phyloP scores from a whole-genome alignment of 169 alveolate genomes.

The Plasmodium berghei region DNA sequence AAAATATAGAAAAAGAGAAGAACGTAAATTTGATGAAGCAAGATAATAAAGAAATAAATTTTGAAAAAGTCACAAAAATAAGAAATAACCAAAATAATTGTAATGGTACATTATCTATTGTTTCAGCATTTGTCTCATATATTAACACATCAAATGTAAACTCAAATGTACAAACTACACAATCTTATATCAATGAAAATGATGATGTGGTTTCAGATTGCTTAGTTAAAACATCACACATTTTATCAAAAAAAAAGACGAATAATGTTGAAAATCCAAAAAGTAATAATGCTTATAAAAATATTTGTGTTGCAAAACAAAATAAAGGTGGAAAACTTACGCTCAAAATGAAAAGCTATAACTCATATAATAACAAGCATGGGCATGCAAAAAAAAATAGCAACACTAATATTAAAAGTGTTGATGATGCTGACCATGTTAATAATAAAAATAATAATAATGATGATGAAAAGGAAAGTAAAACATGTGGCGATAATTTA shows the following conservation, averaged over 20 bases:
- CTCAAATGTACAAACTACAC: conserved; percentile 9
- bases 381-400: background rate
- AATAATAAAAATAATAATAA: too few relatives aligned
- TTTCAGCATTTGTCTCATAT: too few relatives aligned
- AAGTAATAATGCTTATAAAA: background rate
- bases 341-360: too few relatives aligned
- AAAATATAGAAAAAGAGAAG: too few relatives aligned
- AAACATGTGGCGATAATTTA: background rate
- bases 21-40: background rate
- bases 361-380: too few relatives aligned
- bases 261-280: background rate
- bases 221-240: conserved; percentile 31
- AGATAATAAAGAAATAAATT: background rate
- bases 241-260: conserved; percentile 5
- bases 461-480: too few relatives aligned
- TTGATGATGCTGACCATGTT: too few relatives aligned
- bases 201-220: conserved; percentile 52
- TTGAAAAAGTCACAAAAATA: background rate
- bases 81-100: background rate
- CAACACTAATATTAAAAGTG: background rate
- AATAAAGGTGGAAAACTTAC: background rate
- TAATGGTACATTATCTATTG: background rate
- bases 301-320: background rate
- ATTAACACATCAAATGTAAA: background rate
- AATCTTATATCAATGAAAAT: conserved; percentile 31